phyloP scores from a whole-genome alignment of 495 filamentous ascomycete genomes.

The Penicillium waksmanii region DNA sequence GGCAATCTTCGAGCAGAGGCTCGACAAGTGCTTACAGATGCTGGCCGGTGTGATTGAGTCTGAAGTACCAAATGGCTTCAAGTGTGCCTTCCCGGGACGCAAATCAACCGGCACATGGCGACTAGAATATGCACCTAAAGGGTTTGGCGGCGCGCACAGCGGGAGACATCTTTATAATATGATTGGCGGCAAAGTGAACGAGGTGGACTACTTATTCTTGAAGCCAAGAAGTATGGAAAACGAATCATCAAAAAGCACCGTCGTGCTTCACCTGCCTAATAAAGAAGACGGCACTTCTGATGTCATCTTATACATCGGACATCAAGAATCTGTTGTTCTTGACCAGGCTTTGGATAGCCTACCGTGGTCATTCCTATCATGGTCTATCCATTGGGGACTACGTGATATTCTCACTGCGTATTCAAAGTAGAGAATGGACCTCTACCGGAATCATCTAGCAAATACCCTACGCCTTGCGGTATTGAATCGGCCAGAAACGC shows the following conservation, averaged over 20 bases:
- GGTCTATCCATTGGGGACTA: slow-evolving; percentile 10
- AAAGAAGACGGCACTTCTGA: neutral
- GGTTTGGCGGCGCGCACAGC: slow-evolving; percentile 8
- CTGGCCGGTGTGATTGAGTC: slow-evolving; percentile 13
- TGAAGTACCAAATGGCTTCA: slow-evolving; percentile 2
- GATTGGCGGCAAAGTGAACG: slow-evolving; percentile 12
- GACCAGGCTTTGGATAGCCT: slow-evolving; percentile 10
- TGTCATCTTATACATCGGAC: slow-evolving; percentile 3
- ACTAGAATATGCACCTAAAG: slow-evolving; percentile 13
- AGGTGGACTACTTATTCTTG: slow-evolving; percentile 10
- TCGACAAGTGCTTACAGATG: slow-evolving; percentile 11
- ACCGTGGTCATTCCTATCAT: slow-evolving; percentile 12
- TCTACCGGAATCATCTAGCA: slow-evolving; percentile 9
- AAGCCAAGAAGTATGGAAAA: neutral
- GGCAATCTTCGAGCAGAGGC: slow-evolving; percentile 4
- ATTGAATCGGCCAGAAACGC: slow-evolving; percentile 5
- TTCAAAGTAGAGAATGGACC: slow-evolving; percentile 9
- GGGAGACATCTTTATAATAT: slow-evolving; percentile 16
- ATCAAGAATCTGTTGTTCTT: slow-evolving; percentile 7
- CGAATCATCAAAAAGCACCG: slow-evolving; percentile 1
- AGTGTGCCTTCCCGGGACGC: slow-evolving; percentile 11
- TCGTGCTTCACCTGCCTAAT: slow-evolving; percentile 6
- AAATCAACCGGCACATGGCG: slow-evolving; percentile 6
- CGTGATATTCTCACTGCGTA: slow-evolving; percentile 9
- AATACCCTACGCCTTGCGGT: slow-evolving; percentile 8